Conservation (phyloP, 75 land plant genomes). For the Pinus tabuliformis region DNA sequence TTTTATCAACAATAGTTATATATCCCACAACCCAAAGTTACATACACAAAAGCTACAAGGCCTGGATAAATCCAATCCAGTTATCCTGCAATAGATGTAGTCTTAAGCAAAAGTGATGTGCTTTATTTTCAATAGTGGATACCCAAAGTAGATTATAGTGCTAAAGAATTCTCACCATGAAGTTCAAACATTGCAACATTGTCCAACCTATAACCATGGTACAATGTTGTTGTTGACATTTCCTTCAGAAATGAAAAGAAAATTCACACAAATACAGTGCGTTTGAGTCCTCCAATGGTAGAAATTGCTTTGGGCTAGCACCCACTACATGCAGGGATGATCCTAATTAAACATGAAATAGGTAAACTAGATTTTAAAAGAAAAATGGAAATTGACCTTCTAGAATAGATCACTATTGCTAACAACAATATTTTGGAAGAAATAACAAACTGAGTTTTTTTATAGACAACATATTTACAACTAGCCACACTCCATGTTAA, state of each 20-base stretch:
- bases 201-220: neutral
- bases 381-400: neutral
- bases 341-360: too few relatives aligned
- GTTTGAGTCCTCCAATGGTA: too few relatives aligned
- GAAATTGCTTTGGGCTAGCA: too few relatives aligned
- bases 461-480: too few relatives aligned
- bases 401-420: neutral
- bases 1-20: neutral
- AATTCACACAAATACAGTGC: too few relatives aligned
- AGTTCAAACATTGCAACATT: neutral
- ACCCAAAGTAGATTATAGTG: neutral
- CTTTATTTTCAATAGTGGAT: neutral
- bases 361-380: too few relatives aligned
- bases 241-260: neutral
- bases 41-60: neutral
- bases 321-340: too few relatives aligned
- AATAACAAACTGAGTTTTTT: neutral
- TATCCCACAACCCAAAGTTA: neutral
- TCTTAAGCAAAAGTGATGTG: neutral
- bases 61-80: too few relatives aligned
- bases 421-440: neutral
- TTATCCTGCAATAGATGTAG: neutral
- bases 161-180: neutral
- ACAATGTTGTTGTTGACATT: neutral
- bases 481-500: too few relatives aligned